Evolutionary conservation across 257 asterid genomes (phyloP).

Genomic region (Plectranthus barbatus): DNA sequence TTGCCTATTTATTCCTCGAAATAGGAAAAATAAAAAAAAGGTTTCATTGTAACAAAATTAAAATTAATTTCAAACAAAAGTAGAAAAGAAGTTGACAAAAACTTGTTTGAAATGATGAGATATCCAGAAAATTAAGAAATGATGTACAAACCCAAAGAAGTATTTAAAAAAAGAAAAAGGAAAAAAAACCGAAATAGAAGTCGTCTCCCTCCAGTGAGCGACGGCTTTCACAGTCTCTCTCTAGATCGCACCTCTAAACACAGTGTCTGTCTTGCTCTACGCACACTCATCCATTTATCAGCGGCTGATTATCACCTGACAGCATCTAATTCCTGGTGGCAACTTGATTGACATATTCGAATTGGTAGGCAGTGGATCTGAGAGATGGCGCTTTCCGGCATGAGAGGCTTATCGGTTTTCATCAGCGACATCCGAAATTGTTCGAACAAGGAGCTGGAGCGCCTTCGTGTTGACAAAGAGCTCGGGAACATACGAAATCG

Average conservation of each 20-base stretch:
- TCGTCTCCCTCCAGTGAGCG: constrained; percentile 51
- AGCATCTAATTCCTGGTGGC: constrained; percentile 3
- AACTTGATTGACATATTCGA: constrained; percentile 25
- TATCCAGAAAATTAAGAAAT: background rate
- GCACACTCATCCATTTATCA: background rate
- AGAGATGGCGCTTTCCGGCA: constrained; percentile 96
- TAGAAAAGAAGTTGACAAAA: background rate
- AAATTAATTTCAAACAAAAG: background rate
- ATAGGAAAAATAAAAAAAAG: background rate
- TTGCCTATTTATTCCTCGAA: no score
- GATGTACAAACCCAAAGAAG: no score
- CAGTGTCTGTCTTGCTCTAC: constrained; percentile 27
- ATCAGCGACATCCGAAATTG: constrained; percentile 94
- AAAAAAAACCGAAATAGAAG: constrained; percentile 26
- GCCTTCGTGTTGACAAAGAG: constrained; percentile 97
- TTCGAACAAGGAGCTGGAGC: constrained; percentile 92
- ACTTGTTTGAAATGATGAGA: no score
- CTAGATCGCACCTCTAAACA: constrained; percentile 52
- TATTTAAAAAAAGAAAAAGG: background rate
- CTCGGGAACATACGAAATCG: constrained; percentile 87
- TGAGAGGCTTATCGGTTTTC: constrained; percentile 98
- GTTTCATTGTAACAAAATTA: background rate
- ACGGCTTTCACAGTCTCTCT: constrained; percentile 62
- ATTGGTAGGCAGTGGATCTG: constrained; percentile 49
- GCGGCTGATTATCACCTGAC: background rate